Evolutionary conservation across 768 basidiomycete species (phyloP), one percentile per base, ranked within the genome.

Genomic region (Leccinum boreale): DNA sequence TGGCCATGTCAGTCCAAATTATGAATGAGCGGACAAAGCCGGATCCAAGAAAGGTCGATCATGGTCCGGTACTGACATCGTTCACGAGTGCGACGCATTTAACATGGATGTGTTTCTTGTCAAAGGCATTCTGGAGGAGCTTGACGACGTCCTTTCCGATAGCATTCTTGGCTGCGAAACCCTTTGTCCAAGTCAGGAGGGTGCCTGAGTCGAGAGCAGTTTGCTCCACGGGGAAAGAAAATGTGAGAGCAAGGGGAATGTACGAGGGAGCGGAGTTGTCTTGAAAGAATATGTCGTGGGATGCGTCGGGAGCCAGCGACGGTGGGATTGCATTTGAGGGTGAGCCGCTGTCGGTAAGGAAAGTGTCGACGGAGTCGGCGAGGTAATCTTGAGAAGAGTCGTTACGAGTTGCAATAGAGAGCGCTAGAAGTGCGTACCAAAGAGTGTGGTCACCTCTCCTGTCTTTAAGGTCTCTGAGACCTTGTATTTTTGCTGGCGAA

Each of bases 171-270:
- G 92, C 93, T n/a, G 88, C 73, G 72, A 97, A 98, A 4, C 95
- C 97, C 74, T 98, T 96, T 4, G 92, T 98, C 92, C 92, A 94
- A 0, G 91, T 96, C 35, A 98, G 78, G 60, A 99, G 88, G 59
- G 86, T 91, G 1, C 97, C 97, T 23, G 86, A 85, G 65, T 88
- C 88, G 23, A 98, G 81, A 0, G 97, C 94, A 0, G 92, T 94
- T 70, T 99, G 97, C 66, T 97, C 93, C 28, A 98, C 97, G 2
- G 97, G 97, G 78, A 98, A 97, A 28, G 92, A 94, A 73, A 98
- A 99, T 0, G 97, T 98, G 52, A 99, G 81, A 9, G 96, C 97
- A 3, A 99, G 86, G 29, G 84, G 81, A 39, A 89, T 63, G 50
- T 78, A 74, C 9, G 83, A 75, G 2, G 74, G 65, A 63, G 81